Evolutionary conservation across 2,329 filamentous ascomycete genomes (phyloP).

Genomic region (Endocalyx cinctus): DNA sequence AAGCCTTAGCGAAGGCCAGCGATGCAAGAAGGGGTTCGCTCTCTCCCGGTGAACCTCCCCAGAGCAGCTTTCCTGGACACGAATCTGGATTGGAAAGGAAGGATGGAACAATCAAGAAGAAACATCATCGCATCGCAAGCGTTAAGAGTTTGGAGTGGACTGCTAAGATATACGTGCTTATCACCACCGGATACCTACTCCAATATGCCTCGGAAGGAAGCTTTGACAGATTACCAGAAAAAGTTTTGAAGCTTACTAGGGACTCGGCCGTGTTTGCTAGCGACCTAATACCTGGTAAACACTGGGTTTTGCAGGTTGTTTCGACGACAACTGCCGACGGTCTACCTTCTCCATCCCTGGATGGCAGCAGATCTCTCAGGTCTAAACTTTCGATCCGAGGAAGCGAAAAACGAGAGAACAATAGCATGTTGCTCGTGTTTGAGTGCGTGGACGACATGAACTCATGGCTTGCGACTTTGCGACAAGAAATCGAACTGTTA

Average conservation of each 20-base stretch:
- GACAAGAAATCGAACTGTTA: conserved; percentile 64
- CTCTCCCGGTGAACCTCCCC: conserved; percentile 21
- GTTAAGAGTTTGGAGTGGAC: conserved; percentile 57
- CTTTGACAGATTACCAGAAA: conserved; percentile 70
- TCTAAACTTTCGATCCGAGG: conserved; percentile 59
- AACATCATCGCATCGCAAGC: conserved; percentile 39
- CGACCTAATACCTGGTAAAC: conserved; percentile 72
- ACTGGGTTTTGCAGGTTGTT: conserved; percentile 75
- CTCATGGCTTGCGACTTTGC: conserved; percentile 64
- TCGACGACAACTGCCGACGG: conserved; percentile 60
- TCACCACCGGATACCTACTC: conserved; percentile 66
- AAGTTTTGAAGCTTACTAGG: conserved; percentile 65
- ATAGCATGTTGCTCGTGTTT: conserved; percentile 68
- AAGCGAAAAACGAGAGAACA: conserved; percentile 51
- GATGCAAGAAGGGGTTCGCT: conserved; percentile 42
- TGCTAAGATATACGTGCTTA: conserved; percentile 67
- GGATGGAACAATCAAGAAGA: conserved; percentile 39
- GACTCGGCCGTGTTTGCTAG: conserved; percentile 76
- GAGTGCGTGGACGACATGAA: conserved; percentile 72
- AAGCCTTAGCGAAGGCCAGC: conserved; percentile 61
- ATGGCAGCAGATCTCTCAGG: conserved; percentile 57
- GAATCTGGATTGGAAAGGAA: conserved; percentile 27
- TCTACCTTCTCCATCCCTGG: conserved; percentile 33
- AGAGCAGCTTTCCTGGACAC: conserved; percentile 19
- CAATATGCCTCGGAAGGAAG: conserved; percentile 69